Base-by-base conservation (phyloP, 2,329 filamentous ascomycete species). In the Neonectria neomacrospora region DNA sequence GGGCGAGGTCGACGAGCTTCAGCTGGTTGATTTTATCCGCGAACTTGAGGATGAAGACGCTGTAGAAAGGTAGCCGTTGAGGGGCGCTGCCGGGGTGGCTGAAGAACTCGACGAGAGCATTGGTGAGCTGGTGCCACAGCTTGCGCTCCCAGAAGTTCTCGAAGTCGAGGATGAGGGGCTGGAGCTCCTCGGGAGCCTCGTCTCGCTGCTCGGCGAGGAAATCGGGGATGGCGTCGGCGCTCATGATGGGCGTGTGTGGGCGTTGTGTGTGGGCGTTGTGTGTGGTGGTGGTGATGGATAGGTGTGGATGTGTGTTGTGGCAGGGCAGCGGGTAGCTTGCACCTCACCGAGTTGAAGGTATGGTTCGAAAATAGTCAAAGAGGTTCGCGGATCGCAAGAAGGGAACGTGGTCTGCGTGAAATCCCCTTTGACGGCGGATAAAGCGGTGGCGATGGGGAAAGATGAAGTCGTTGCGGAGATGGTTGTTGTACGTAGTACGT, bases 21-120 rank as follows among this genome's bases (percentile, higher is more conserved):
- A 99, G 86, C 83, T 98, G 95, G 82, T 98, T 99, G 85, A 99
- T 97, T 86, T 96, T 97, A 78, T 97, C 94, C 70, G 94, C 93
- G 77, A 99, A 99, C 80, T 91, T 96, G 79, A 95, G 88, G 80
- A 99, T 91, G 83, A 99, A 99, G 73, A 89, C 90, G 82, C 96
- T 93, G 86, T 96, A 99, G 80, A 99, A 91, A 64, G 90, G 85
- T 82, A 99, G 87, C 76, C 95, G 91, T 82, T 97, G 93, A 62
- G 88, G 85, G 60, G 89, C 91, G 80, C 94, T 98, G 76, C 90
- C 88, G 47, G 91, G 86, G 73, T 92, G 83, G 75, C 90, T 90
- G 83, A 97, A 99, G 86, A 95, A 97, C 71, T 92, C 87, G 72
- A 97, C 85, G 60, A 99, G 87, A 56, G 90, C 85, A 76, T 97